These are phyloP conservation scores for Coemansia sp. DNA, from an alignment of 371 early-diverging fungal genomes.

Conservation along the genomic window DNA sequence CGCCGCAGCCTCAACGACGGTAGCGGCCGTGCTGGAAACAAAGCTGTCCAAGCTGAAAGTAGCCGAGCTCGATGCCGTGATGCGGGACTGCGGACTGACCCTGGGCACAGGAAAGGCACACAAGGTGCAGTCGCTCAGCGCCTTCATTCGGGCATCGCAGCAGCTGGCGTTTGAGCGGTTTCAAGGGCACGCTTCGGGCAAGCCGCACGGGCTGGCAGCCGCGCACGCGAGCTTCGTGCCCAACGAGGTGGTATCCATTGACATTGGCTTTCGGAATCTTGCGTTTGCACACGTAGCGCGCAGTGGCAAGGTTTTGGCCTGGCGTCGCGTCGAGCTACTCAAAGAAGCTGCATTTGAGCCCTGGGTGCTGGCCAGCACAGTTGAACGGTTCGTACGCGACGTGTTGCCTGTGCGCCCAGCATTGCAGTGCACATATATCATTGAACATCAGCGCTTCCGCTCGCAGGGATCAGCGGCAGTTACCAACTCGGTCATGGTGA, in stretches of 20 bases:
- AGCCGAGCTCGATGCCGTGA: slow-evolving; percentile 23
- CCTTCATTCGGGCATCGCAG: slow-evolving; percentile 32
- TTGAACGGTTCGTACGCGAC: slow-evolving; percentile 36
- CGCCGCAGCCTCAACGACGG: neutral
- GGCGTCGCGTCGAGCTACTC: slow-evolving; percentile 42
- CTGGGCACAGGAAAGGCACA: slow-evolving; percentile 26
- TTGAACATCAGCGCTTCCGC: slow-evolving; percentile 52
- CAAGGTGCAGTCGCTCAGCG: slow-evolving; percentile 31
- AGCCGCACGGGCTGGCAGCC: neutral
- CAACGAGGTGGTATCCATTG: slow-evolving; percentile 62
- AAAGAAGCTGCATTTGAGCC: slow-evolving; percentile 48
- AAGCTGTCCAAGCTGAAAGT: slow-evolving; percentile 23
- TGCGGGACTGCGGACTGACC: slow-evolving; percentile 40
- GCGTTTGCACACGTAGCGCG: slow-evolving; percentile 57
- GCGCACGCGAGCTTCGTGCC: slow-evolving; percentile 24
- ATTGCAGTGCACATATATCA: slow-evolving; percentile 32
- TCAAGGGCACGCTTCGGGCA: neutral
- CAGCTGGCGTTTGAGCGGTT: slow-evolving; percentile 28
- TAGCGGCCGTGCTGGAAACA: slow-evolving; percentile 5
- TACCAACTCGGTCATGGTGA: slow-evolving; percentile 51
- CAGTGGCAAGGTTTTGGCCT: slow-evolving; percentile 30
- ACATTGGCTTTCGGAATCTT: slow-evolving; percentile 71
- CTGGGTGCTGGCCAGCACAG: slow-evolving; percentile 37
- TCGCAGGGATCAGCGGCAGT: slow-evolving; percentile 49
- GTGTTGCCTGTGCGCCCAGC: slow-evolving; percentile 25